A percentile compares a stretch with the other conserved stretches of the same genome.
These are phyloP conservation scores for Amyloporia xantha DNA, from an alignment of 768 basidiomycete genomes.

Conservation along the genomic window DNA sequence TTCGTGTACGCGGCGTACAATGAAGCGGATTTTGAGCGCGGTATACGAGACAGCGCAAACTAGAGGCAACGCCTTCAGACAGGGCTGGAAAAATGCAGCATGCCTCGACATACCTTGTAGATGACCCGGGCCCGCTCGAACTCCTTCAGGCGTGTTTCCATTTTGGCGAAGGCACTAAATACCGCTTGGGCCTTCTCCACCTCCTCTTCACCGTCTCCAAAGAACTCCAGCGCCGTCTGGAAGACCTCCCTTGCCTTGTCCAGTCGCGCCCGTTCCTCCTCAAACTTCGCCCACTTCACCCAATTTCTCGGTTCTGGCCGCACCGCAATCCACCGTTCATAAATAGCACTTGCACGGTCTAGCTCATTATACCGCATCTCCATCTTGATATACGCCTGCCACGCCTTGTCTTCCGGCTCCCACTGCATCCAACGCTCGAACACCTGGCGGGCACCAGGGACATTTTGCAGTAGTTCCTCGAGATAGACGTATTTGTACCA, in stretches of 20 bases:
- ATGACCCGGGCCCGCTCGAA: constrained; percentile 95
- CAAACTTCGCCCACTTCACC: constrained; percentile 62
- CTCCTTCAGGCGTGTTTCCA: constrained; percentile 96
- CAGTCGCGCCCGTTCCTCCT: constrained; percentile 52
- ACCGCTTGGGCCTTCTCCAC: constrained; percentile 84
- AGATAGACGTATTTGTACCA: constrained; percentile 99
- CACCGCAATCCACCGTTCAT: constrained; percentile 85
- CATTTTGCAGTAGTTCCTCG: constrained; percentile 93
- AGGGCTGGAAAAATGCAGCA: no score
- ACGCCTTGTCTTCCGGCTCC: constrained; percentile 99
- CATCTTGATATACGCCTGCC: constrained; percentile 99
- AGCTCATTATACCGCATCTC: constrained; percentile 90
- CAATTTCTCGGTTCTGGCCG: constrained; percentile 58
- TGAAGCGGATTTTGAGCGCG: constrained; percentile 82
- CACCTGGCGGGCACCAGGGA: constrained; percentile 93
- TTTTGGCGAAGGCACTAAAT: constrained; percentile 89
- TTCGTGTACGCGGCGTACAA: constrained; percentile 93
- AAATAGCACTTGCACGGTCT: constrained; percentile 87
- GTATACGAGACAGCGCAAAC: constrained; percentile 93
- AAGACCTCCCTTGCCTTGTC: constrained; percentile 64
- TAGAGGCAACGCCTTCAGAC: no score
- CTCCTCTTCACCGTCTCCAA: constrained; percentile 55
- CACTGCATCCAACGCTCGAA: constrained; percentile 99
- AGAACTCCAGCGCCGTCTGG: constrained; percentile 61
- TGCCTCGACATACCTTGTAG: constrained; percentile 83